A percentile compares a stretch with the other conserved stretches of the same genome.
These are phyloP conservation scores for Gymnopus androsaceus DNA, from an alignment of 1,284 basidiomycete species.

Conservation along the genomic window DNA sequence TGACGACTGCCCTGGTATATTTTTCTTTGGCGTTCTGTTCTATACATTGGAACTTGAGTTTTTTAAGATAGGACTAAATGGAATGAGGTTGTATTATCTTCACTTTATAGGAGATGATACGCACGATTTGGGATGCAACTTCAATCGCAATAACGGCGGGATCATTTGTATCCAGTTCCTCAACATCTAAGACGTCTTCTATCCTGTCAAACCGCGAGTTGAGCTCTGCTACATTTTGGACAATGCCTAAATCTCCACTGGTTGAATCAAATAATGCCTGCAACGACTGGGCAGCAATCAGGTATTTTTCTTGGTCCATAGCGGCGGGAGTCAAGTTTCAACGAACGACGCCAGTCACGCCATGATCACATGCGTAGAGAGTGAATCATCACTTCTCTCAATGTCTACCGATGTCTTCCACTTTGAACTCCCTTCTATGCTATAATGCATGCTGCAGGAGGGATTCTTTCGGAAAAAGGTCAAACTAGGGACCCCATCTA, in stretches of 20 bases:
- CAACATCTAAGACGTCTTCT: conserved; percentile 30
- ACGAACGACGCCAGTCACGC: background rate
- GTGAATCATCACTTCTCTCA: too few species aligned
- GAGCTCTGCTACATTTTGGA: conserved; percentile 36
- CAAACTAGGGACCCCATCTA: too few species aligned
- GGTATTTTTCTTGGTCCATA: conserved; percentile 32
- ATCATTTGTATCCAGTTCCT: conserved; percentile 40
- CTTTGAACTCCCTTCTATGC: too few species aligned
- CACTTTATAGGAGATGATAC: conserved; percentile 23
- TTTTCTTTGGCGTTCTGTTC: conserved; percentile 87
- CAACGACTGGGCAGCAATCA: conserved; percentile 27
- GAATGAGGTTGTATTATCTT: conserved; percentile 7
- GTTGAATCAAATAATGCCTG: conserved; percentile 25
- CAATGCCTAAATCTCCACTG: conserved; percentile 36
- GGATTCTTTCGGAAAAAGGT: too few species aligned
- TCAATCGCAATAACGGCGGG: conserved; percentile 50
- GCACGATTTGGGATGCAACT: conserved; percentile 49
- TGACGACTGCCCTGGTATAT: conserved; percentile 82
- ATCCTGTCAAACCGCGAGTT: conserved; percentile 36
- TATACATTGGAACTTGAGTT: conserved; percentile 83
- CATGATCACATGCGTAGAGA: background rate
- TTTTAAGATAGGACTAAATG: conserved; percentile 70
- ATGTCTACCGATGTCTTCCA: too few species aligned
- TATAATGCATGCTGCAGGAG: too few species aligned
- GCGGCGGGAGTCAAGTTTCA: conserved; percentile 5